Percentiles rank a stretch among this genome's conserved stretches.
Evolutionary conservation across 371 early-diverging fungal species (phyloP).

Genomic region (Massospora cicadina): DNA sequence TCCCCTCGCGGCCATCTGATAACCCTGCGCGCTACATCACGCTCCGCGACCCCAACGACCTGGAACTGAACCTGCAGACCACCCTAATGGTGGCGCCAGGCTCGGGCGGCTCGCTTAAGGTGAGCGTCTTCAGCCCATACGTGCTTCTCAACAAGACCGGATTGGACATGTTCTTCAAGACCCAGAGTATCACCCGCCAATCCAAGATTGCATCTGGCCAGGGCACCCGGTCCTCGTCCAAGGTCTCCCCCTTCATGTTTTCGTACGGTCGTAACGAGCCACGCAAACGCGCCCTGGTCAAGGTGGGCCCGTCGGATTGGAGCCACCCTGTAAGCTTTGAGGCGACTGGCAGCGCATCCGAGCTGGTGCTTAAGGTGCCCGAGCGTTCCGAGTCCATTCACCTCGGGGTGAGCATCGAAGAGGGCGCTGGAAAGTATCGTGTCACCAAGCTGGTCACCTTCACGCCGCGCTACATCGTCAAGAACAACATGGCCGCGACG

Average conservation of each 20-base stretch:
- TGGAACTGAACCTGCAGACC: conserved; percentile 45
- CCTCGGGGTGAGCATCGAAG: conserved; percentile 68
- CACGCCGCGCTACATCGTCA: conserved; percentile 77
- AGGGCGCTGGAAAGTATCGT: conserved; percentile 49
- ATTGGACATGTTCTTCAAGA: conserved; percentile 52
- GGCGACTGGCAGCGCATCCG: conserved; percentile 75
- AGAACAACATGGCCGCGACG: conserved; percentile 53
- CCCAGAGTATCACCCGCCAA: conserved; percentile 53
- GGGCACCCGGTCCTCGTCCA: conserved; percentile 17
- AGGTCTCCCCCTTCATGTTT: conserved; percentile 77
- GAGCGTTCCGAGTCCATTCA: conserved; percentile 41
- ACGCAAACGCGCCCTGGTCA: conserved; percentile 61
- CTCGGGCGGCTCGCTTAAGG: conserved; percentile 45
- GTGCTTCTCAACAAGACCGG: conserved; percentile 89
- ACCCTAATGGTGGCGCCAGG: conserved; percentile 42
- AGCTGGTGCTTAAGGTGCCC: conserved; percentile 43
- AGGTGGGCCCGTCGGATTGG: conserved; percentile 69
- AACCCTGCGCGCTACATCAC: conserved; percentile 40
- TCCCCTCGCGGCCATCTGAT: conserved; percentile 44
- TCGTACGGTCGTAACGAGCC: conserved; percentile 73
- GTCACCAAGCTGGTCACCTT: conserved; percentile 75
- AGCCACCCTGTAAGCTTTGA: conserved; percentile 88
- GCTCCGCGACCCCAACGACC: conserved; percentile 42
- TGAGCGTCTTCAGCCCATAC: conserved; percentile 47
- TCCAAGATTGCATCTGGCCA: conserved; percentile 52